phyloP scores from a whole-genome alignment of 2,329 filamentous ascomycete genomes.

The Coniosporium tulheliwenetii region DNA sequence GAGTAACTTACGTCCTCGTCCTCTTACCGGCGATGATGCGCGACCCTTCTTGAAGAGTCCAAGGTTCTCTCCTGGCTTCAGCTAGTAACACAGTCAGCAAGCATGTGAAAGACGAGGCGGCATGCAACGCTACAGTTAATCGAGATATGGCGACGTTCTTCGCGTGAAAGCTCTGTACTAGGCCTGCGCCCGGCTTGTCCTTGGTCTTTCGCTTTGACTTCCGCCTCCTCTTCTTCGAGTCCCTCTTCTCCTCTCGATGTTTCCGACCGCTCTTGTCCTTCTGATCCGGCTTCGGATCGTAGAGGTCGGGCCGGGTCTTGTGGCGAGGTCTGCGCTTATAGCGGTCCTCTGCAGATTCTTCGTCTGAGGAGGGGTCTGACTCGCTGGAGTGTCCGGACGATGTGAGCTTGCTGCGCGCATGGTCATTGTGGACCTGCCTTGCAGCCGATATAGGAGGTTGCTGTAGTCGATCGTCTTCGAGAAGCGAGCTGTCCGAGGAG shows the following conservation, averaged over 20 bases:
- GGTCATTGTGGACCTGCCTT: no score
- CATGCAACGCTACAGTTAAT: slow-evolving; percentile 24
- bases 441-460: no score
- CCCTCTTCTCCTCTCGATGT: slow-evolving; percentile 4
- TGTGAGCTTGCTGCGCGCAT: no score
- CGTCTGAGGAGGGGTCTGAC: slow-evolving; percentile 1
- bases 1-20: slow-evolving; percentile 23
- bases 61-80: slow-evolving; percentile 23
- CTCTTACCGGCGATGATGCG: slow-evolving; percentile 27
- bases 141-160: slow-evolving; percentile 28
- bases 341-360: slow-evolving; percentile 7
- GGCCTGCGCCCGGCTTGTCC: slow-evolving; percentile 17
- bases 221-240: slow-evolving; percentile 11
- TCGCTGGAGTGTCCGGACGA: no score
- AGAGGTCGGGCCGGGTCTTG: slow-evolving; percentile 30
- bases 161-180: slow-evolving; percentile 27
- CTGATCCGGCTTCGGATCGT: slow-evolving; percentile 21
- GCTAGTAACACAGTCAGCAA: slow-evolving; percentile 16
- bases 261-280: slow-evolving; percentile 11
- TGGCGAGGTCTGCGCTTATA: slow-evolving; percentile 29
- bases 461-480: slow-evolving; percentile 4
- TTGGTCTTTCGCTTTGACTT: slow-evolving; percentile 20
- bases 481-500: slow-evolving; percentile 23
- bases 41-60: slow-evolving; percentile 34
- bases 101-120: slow-evolving; percentile 4